A percentile compares a stretch with the other conserved stretches of the same genome.
These are phyloP conservation scores for Racocetra persica DNA, from an alignment of 371 early-diverging fungal genomes.

Conservation along the genomic window DNA sequence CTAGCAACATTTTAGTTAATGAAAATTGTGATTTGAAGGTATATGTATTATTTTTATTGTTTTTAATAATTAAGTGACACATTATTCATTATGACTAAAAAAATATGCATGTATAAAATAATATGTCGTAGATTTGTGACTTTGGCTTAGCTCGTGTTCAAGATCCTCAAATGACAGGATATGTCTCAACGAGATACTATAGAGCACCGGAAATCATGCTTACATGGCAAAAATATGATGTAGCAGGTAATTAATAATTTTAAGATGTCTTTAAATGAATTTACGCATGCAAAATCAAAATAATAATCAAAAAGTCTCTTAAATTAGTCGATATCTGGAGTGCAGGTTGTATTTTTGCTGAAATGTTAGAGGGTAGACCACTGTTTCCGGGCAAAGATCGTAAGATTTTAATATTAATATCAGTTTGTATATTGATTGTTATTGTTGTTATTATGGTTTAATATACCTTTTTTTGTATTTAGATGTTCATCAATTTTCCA, in stretches of 20 bases:
- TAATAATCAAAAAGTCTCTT: neutral
- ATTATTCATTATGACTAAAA: no score
- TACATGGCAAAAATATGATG: conserved; percentile 97
- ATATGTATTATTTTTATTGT: neutral
- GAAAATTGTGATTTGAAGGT: conserved; percentile 95
- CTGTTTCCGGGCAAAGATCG: conserved; percentile 97
- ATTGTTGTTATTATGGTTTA: conserved; percentile 6
- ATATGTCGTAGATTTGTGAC: conserved; percentile 82
- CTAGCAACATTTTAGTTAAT: conserved; percentile 93
- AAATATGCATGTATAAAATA: no score
- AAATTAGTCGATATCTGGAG: conserved; percentile 97
- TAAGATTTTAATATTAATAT: conserved; percentile 54
- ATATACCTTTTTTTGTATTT: conserved; percentile 1
- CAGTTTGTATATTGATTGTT: conserved; percentile 5
- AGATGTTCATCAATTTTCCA: conserved; percentile 94
- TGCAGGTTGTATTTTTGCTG: conserved; percentile 99
- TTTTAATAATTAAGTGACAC: no score
- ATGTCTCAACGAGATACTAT: conserved; percentile 98
- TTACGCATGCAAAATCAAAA: no score
- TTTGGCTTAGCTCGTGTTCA: conserved; percentile 95
- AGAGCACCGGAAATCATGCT: conserved; percentile 99
- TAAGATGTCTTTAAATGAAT: neutral
- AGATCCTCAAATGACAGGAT: conserved; percentile 94
- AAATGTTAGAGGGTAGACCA: conserved; percentile 96
- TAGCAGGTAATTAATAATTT: conserved; percentile 68